These are phyloP conservation scores for Stentor coeruleus DNA, from an alignment of 73 alveolate species.

Conservation along the genomic window DNA sequence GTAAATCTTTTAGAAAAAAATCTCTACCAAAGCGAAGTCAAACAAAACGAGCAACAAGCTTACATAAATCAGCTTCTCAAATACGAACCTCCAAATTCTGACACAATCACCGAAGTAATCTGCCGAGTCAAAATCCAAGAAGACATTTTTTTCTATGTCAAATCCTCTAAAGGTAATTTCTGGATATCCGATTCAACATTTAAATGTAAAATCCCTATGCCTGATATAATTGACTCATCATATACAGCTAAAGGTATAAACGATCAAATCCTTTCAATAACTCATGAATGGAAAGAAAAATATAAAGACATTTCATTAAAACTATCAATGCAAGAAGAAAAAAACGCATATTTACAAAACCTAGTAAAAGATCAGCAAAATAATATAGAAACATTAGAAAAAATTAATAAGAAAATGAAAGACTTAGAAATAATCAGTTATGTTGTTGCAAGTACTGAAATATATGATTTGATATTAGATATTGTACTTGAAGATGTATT, in stretches of 20 bases:
- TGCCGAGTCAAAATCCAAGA: neutral
- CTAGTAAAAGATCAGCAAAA: neutral
- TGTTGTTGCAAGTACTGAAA: neutral
- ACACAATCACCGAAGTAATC: neutral
- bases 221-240: neutral
- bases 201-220: neutral
- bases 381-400: neutral
- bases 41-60: neutral
- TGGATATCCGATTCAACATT: neutral
- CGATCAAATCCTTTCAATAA: neutral
- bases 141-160: neutral
- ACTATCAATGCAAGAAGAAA: neutral
- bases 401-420: neutral
- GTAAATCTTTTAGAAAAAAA: neutral
- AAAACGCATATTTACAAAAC: neutral
- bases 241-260: neutral
- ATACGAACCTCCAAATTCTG: constrained; percentile 9
- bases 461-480: neutral
- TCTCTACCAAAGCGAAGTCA: neutral
- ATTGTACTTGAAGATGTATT: neutral
- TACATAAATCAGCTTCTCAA: neutral
- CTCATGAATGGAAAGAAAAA: neutral
- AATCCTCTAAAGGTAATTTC: neutral
- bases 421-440: neutral
- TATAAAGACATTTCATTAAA: neutral